A percentile compares a stretch with the other conserved stretches of the same genome.
These are phyloP conservation scores for Dictyostelium capitatum DNA, from an alignment of 78 protist species.

Conservation along the genomic window DNA sequence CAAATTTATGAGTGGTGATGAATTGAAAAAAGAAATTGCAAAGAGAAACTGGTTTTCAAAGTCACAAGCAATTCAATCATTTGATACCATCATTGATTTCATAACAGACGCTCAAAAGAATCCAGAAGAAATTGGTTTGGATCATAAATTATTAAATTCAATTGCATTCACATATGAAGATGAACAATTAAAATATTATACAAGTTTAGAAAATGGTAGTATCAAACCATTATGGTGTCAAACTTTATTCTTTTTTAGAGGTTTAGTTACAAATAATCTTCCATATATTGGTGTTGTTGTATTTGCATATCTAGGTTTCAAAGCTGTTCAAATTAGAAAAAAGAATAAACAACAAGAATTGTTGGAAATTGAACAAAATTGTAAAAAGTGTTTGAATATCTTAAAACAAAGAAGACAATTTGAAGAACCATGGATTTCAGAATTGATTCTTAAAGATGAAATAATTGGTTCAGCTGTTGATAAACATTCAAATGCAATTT, in stretches of 20 bases:
- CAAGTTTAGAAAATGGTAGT: background rate
- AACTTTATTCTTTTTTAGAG: conserved; percentile 22
- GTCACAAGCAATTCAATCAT: background rate
- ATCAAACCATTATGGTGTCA: conserved; percentile 69
- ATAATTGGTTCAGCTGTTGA: conserved; percentile 11
- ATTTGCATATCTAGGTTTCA: background rate
- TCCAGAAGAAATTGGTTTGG: conserved; percentile 21
- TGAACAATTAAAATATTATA: background rate
- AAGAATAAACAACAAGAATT: conserved; percentile 30
- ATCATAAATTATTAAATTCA: background rate
- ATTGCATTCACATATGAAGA: conserved; percentile 9
- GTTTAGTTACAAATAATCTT: background rate
- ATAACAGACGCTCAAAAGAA: background rate
- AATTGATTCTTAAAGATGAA: conserved; percentile 47
- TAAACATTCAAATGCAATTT: conserved; percentile 4
- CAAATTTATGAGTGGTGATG: background rate
- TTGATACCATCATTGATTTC: background rate
- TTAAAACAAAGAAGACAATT: background rate
- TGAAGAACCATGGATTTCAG: conserved; percentile 65
- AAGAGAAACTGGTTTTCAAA: conserved; percentile 44
- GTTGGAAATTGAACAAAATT: background rate
- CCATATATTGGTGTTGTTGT: conserved; percentile 16
- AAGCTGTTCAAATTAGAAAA: background rate
- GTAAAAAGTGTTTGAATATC: background rate
- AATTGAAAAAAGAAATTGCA: conserved; percentile 22